phyloP scores from a whole-genome alignment of 2,329 filamentous ascomycete genomes.

The Spiromastix sp. region DNA sequence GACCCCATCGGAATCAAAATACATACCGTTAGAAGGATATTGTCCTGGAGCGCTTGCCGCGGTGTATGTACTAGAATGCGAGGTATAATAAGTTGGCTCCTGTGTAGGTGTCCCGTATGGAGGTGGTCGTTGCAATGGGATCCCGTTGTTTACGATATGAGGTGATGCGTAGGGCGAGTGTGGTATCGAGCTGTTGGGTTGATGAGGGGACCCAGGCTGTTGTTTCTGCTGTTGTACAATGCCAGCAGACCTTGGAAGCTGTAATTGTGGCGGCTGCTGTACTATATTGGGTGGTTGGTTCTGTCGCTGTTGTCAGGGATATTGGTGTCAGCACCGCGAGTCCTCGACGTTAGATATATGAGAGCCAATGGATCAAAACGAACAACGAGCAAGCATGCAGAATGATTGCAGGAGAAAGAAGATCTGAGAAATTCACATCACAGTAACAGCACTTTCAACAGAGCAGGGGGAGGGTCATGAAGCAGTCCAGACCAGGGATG shows the following conservation, averaged over 20 bases:
- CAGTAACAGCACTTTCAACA: too few species aligned
- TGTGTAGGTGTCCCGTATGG: conserved; percentile 59
- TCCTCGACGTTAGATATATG: not conserved
- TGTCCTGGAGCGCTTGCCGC: conserved; percentile 70
- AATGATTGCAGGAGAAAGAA: too few species aligned
- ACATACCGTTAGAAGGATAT: conserved; percentile 79
- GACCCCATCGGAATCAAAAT: conserved; percentile 29
- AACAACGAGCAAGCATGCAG: too few species aligned
- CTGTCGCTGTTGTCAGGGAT: conserved; percentile 22
- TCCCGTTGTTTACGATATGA: conserved; percentile 27
- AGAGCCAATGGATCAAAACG: too few species aligned
- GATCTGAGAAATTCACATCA: too few species aligned
- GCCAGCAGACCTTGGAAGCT: conserved; percentile 20
- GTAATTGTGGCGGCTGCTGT: conserved; percentile 21
- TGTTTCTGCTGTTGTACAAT: conserved; percentile 22
- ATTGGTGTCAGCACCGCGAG: conserved; percentile 6
- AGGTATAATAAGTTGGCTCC: conserved; percentile 64
- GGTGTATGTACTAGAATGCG: conserved; percentile 73
- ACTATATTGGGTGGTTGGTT: conserved; percentile 19
- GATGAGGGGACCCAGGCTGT: conserved; percentile 52
- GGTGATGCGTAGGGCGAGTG: conserved; percentile 21
- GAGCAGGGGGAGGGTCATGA: not conserved
- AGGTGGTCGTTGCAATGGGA: conserved; percentile 41
- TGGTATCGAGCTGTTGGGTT: conserved; percentile 34
- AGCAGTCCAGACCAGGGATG: not conserved